Evolutionary conservation across 2,329 filamentous ascomycete species (phyloP).

Genomic region (Fusarium sp.): DNA sequence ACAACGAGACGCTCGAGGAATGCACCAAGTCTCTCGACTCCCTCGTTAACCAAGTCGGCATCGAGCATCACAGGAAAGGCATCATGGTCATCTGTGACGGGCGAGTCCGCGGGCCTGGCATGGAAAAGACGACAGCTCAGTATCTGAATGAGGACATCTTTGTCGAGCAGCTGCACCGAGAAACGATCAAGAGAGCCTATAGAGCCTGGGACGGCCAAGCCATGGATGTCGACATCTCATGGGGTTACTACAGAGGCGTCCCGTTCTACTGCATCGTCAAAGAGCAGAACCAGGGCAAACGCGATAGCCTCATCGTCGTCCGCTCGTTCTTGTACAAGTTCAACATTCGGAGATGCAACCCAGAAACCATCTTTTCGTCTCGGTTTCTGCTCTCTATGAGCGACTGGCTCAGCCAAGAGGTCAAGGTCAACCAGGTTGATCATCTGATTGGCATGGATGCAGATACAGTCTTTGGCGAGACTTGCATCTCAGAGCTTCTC

Average conservation of each 20-base stretch:
- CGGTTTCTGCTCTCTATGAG: slow-evolving; percentile 49
- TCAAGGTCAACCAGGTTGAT: slow-evolving; percentile 47
- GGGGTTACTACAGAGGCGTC: slow-evolving; percentile 52
- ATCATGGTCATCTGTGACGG: slow-evolving; percentile 43
- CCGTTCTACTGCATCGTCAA: slow-evolving; percentile 55
- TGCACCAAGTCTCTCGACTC: slow-evolving; percentile 47
- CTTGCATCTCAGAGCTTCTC: slow-evolving; percentile 52
- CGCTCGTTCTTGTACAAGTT: slow-evolving; percentile 55
- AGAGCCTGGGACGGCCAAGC: slow-evolving; percentile 50
- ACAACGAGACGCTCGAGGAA: slow-evolving; percentile 55
- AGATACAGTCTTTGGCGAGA: slow-evolving; percentile 51
- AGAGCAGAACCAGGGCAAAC: slow-evolving; percentile 55
- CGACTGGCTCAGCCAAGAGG: slow-evolving; percentile 45
- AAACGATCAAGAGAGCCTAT: slow-evolving; percentile 49
- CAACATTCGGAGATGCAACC: slow-evolving; percentile 50
- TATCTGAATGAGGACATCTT: slow-evolving; percentile 54
- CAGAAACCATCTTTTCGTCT: slow-evolving; percentile 50
- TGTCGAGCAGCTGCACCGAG: slow-evolving; percentile 40
- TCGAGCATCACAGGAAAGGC: slow-evolving; percentile 33
- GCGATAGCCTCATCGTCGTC: slow-evolving; percentile 53
- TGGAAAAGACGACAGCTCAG: slow-evolving; percentile 42
- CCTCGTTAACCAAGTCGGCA: slow-evolving; percentile 34
- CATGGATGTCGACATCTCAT: slow-evolving; percentile 51
- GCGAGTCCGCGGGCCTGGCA: slow-evolving; percentile 36
- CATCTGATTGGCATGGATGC: slow-evolving; percentile 54